Evolutionary conservation across 2,329 filamentous ascomycete genomes (phyloP).

Genomic region (Sphaerulina vaccinii): DNA sequence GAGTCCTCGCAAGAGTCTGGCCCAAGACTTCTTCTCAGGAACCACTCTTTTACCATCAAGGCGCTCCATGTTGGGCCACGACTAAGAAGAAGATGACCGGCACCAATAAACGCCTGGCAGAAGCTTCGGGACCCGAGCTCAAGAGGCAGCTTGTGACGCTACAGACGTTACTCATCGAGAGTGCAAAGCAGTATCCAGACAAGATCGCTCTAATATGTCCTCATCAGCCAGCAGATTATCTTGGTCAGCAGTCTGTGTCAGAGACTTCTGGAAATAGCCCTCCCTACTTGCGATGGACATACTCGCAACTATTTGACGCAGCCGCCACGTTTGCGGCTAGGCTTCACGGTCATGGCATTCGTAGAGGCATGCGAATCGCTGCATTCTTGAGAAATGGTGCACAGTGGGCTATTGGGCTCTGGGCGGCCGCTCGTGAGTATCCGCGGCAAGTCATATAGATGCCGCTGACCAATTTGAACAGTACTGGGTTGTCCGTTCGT

Average conservation of each 20-base stretch:
- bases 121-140: not conserved
- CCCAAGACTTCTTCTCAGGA: too few species aligned
- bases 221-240: not conserved
- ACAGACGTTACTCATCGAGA: not conserved
- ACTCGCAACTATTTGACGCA: not conserved
- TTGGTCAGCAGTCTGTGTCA: not conserved
- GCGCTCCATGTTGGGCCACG: too few species aligned
- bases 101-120: not conserved
- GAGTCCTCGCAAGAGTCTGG: too few species aligned
- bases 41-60: too few species aligned
- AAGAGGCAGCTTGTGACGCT: not conserved
- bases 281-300: slow-evolving; percentile 5
- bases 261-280: not conserved
- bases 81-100: too few species aligned
- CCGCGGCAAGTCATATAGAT: not conserved
- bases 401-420: slow-evolving; percentile 3
- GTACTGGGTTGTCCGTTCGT: not conserved
- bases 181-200: not conserved
- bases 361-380: slow-evolving; percentile 5
- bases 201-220: not conserved
- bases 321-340: not conserved
- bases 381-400: slow-evolving; percentile 7
- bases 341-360: not conserved
- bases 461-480: not conserved
- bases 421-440: not conserved